A percentile compares a stretch with the other conserved stretches of the same genome.
Conservation (phyloP, 208 protist genomes). For the Strigomonas culicis region DNA sequence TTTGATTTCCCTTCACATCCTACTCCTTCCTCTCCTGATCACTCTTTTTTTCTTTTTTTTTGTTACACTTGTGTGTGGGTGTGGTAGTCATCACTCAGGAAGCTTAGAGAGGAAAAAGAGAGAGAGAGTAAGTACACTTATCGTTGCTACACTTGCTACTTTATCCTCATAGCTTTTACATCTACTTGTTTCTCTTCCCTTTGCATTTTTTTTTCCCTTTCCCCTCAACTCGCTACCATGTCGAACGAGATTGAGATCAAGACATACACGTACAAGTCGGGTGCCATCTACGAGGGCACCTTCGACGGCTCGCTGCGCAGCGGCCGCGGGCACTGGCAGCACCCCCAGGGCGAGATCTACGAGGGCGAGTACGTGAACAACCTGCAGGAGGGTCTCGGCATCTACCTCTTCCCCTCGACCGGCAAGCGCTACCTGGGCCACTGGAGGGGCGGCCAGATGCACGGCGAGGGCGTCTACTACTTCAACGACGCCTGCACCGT, state of each 20-base stretch:
- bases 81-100: not conserved
- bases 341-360: constrained; percentile 79
- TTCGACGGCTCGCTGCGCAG: constrained; percentile 74
- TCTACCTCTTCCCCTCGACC: constrained; percentile 65
- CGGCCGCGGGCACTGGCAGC: constrained; percentile 74
- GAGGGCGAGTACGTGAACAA: constrained; percentile 88
- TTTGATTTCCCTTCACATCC: constrained; percentile 7
- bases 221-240: not conserved
- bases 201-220: not conserved
- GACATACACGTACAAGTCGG: constrained; percentile 84
- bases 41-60: not conserved
- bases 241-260: constrained; percentile 31
- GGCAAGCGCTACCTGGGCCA: constrained; percentile 83
- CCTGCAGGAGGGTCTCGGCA: constrained; percentile 78
- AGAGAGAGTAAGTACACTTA: not conserved
- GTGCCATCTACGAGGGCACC: constrained; percentile 83
- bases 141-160: not conserved
- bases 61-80: not conserved
- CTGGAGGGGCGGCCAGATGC: constrained; percentile 74
- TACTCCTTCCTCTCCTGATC: constrained; percentile 4
- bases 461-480: constrained; percentile 82
- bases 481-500: constrained; percentile 58
- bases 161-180: not conserved
- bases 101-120: not conserved
- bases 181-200: not conserved